Conservation (phyloP, 2,329 filamentous ascomycete species). For the Aspergillus caelatus region DNA sequence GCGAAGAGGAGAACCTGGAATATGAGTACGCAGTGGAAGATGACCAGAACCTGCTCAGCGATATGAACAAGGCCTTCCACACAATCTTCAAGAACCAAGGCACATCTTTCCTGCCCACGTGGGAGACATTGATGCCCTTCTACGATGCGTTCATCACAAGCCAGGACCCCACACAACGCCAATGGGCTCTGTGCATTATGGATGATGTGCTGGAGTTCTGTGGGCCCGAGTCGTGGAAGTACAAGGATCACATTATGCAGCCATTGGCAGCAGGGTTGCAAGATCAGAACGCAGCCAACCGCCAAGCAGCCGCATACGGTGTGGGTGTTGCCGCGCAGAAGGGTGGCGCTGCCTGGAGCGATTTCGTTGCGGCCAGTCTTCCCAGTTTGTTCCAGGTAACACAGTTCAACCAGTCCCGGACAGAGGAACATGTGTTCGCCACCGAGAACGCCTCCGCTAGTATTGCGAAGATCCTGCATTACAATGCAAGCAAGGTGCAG, state of each 20-base stretch:
- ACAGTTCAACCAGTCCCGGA: constrained; percentile 76
- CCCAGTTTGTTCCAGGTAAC: constrained; percentile 84
- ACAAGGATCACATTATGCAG: constrained; percentile 81
- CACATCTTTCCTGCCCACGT: constrained; percentile 77
- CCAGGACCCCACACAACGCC: constrained; percentile 82
- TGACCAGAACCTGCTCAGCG: constrained; percentile 91
- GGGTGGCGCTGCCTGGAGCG: constrained; percentile 82
- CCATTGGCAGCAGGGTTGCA: constrained; percentile 84
- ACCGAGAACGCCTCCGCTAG: constrained; percentile 97
- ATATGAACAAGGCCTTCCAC: constrained; percentile 99
- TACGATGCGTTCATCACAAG: constrained; percentile 85
- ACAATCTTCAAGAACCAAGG: constrained; percentile 98
- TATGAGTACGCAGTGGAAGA: constrained; percentile 91
- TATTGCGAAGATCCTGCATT: constrained; percentile 95
- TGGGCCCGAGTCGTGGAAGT: constrained; percentile 82
- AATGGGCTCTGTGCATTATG: constrained; percentile 99
- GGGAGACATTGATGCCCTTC: constrained; percentile 82
- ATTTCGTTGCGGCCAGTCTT: constrained; percentile 79
- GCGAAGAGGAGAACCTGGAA: constrained; percentile 86
- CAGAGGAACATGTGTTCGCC: constrained; percentile 92
- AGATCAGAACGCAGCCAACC: constrained; percentile 84
- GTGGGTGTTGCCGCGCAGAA: constrained; percentile 94
- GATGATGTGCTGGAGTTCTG: constrained; percentile 98
- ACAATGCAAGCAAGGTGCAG: constrained; percentile 74
- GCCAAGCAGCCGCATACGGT: constrained; percentile 94